Conservation (phyloP, 2,329 filamentous ascomycete genomes). For the Aureobasidium melanogenum region DNA sequence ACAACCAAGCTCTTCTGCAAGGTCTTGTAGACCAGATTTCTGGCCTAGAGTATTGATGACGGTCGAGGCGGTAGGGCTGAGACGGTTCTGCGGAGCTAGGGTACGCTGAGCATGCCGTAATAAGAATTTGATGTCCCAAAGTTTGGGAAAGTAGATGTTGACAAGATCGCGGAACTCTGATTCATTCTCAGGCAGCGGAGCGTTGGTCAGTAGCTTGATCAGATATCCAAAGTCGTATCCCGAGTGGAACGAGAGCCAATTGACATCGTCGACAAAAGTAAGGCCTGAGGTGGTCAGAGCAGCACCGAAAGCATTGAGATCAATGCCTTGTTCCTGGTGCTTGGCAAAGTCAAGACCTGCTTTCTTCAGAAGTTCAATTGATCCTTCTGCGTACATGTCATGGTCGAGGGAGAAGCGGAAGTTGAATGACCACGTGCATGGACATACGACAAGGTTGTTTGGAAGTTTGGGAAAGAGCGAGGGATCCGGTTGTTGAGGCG, state of each 20-base stretch:
- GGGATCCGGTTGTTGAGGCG: constrained; percentile 56
- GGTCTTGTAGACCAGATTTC: constrained; percentile 86
- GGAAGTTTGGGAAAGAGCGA: constrained; percentile 39
- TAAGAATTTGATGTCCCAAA: constrained; percentile 95
- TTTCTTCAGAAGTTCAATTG: constrained; percentile 80
- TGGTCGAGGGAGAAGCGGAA: constrained; percentile 91
- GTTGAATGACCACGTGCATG: constrained; percentile 98
- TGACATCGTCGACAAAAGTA: constrained; percentile 76
- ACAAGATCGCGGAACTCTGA: constrained; percentile 81
- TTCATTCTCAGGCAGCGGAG: constrained; percentile 79
- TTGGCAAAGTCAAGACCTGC: constrained; percentile 87
- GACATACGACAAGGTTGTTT: constrained; percentile 53
- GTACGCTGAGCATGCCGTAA: constrained; percentile 72
- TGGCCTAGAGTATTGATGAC: constrained; percentile 78
- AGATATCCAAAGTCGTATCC: constrained; percentile 98
- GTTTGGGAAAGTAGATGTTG: constrained; percentile 83
- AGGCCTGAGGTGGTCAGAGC: constrained; percentile 87
- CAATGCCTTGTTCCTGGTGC: constrained; percentile 81
- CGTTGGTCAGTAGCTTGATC: constrained; percentile 82
- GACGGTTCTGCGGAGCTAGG: constrained; percentile 28
- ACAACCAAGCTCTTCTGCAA: constrained; percentile 86
- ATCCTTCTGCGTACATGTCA: constrained; percentile 97
- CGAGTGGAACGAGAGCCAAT: constrained; percentile 96
- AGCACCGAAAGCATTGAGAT: constrained; percentile 79
- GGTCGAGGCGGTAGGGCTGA: constrained; percentile 57